These are phyloP conservation scores for Chamaenerion angustifolium DNA, from an alignment of 345 rosid genomes.

Conservation along the genomic window DNA sequence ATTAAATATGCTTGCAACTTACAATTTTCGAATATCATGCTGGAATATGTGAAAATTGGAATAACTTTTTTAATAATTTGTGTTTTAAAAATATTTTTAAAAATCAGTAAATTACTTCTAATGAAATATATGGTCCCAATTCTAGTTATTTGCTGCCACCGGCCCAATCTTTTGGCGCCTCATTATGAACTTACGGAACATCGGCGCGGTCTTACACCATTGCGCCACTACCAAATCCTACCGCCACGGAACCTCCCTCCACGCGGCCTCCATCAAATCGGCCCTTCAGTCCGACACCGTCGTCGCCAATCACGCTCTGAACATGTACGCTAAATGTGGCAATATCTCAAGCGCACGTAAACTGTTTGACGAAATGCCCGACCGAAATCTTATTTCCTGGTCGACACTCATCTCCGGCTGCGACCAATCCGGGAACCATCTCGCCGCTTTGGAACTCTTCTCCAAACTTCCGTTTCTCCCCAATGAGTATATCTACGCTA, in stretches of 20 bases:
- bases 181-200: slow-evolving; percentile 18
- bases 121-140: too few relatives aligned
- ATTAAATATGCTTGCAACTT: too few relatives aligned
- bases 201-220: slow-evolving; percentile 27
- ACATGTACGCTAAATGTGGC: slow-evolving; percentile 47
- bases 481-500: slow-evolving; percentile 37
- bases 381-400: slow-evolving; percentile 47
- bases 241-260: slow-evolving; percentile 29
- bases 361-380: slow-evolving; percentile 43
- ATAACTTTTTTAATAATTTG: too few relatives aligned
- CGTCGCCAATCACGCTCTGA: slow-evolving; percentile 37
- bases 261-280: slow-evolving; percentile 26
- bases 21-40: too few relatives aligned
- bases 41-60: too few relatives aligned
- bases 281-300: slow-evolving; percentile 25
- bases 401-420: slow-evolving; percentile 55
- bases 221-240: slow-evolving; percentile 33
- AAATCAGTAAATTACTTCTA: too few relatives aligned
- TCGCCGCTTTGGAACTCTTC: slow-evolving; percentile 26
- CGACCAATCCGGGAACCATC: slow-evolving; percentile 24
- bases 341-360: slow-evolving; percentile 22
- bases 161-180: too few relatives aligned
- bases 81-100: too few relatives aligned
- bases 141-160: too few relatives aligned
- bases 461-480: slow-evolving; percentile 22